Conservation (phyloP, 2,329 filamentous ascomycete genomes). For the Apiospora rasikravindrae region DNA sequence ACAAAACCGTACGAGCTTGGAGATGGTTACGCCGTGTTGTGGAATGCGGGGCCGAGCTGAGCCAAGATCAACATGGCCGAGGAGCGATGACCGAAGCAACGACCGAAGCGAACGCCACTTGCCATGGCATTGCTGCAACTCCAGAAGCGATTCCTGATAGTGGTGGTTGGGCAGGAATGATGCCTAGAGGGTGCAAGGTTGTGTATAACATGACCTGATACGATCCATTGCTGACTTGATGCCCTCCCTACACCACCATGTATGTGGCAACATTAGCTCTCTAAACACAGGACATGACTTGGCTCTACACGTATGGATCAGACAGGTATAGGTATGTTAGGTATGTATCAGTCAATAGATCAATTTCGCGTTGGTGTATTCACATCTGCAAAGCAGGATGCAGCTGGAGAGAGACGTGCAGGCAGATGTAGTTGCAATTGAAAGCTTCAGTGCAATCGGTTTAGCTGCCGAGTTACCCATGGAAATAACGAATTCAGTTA, state of each 20-base stretch:
- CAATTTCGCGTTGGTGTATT: background rate
- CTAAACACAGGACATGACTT: background rate
- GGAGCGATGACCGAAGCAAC: background rate
- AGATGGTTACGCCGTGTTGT: background rate
- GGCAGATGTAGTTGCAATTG: background rate
- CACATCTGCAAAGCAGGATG: background rate
- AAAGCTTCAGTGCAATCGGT: background rate
- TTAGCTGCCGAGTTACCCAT: background rate
- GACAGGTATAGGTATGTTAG: background rate
- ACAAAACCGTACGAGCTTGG: conserved; percentile 2
- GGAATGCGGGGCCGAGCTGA: background rate
- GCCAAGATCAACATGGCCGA: background rate
- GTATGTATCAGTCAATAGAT: background rate
- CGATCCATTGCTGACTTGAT: background rate
- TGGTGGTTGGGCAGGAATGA: background rate
- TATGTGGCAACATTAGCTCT: background rate
- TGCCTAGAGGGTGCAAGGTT: background rate
- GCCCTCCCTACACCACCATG: background rate
- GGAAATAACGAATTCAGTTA: background rate
- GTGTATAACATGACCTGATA: background rate
- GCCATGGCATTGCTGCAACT: background rate
- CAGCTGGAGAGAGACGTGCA: background rate
- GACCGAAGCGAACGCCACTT: background rate
- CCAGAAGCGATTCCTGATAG: background rate
- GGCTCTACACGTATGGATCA: background rate